Evolutionary conservation across 2,329 filamentous ascomycete genomes (phyloP), one percentile per base, ranked within the genome.

Genomic region (Pestalotiopsis sp.): DNA sequence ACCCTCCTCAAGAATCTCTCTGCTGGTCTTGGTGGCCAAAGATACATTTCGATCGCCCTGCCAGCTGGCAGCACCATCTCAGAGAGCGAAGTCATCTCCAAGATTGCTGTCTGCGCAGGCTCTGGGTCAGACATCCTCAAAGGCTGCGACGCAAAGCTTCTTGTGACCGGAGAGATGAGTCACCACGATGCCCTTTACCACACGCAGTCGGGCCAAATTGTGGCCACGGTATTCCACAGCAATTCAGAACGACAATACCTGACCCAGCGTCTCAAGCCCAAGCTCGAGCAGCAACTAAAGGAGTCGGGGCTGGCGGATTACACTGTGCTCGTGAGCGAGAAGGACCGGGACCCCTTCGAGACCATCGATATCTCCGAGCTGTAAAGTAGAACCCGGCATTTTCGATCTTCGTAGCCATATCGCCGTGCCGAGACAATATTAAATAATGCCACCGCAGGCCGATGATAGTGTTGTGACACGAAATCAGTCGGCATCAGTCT

Each of bases 171-270:
- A 1, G 96, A 99, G 83, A 89, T 98, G 85, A 93, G 90, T 75
- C 96, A 99, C 78, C 96, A 99, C 78, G 94, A 96, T 72, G 94
- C 95, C 3, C 86, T 99, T 69, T 89, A 92, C 52, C 93, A 94
- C 1, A 93, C 93, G 36, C 95, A 98, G 83, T 88, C 91, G 69
- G 95, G 95, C 1, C 91, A 91, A 71, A 92, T 90, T 67, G 93
- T 98, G 0, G 88, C 98, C 65, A 92, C 91, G 56, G 86, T 97
- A 62, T 97, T 97, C 75, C 96, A 99, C 79, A 95, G 92, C 74
- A 98, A 98, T 80, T 96, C 93, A 0, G 96, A 99, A 83, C 85
- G 96, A 45, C 91, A 90, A 0, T 99, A 95, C 77, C 81, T 99
- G 75, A 86, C 86, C 69, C 86, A 91, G 69, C 89, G 92, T 61